phyloP scores from a whole-genome alignment of 108 stramenopile genomes.

The Cylindrotheca closterium region DNA sequence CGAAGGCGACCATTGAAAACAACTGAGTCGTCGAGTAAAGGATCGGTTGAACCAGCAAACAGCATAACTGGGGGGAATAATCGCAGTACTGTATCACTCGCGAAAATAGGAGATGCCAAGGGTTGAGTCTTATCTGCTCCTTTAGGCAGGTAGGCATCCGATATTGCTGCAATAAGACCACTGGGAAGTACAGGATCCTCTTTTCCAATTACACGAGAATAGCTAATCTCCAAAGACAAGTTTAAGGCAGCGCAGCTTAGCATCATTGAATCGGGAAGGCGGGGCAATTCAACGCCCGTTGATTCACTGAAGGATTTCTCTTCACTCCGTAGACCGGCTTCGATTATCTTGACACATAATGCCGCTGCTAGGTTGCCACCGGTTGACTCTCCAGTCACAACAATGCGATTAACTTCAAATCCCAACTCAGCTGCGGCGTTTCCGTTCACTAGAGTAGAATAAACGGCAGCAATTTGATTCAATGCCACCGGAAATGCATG shows the following conservation, averaged over 20 bases:
- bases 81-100: conserved; percentile 50
- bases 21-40: conserved; percentile 86
- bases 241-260: conserved; percentile 80
- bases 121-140: conserved; percentile 55
- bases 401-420: conserved; percentile 67
- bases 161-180: conserved; percentile 71
- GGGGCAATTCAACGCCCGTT: conserved; percentile 4
- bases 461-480: conserved; percentile 52
- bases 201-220: conserved; percentile 64
- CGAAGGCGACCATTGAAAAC: conserved; percentile 73
- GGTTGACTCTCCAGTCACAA: conserved; percentile 78
- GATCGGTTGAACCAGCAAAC: conserved; percentile 72
- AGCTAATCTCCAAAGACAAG: conserved; percentile 57
- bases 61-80: conserved; percentile 70
- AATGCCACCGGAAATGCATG: conserved; percentile 73
- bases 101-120: conserved; percentile 77
- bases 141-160: conserved; percentile 61
- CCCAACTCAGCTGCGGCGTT: conserved; percentile 55
- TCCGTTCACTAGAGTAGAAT: conserved; percentile 54
- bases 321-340: conserved; percentile 27
- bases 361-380: conserved; percentile 83
- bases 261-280: conserved; percentile 77
- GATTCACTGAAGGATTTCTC: not conserved
- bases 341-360: conserved; percentile 64
- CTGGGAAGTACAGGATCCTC: conserved; percentile 80